These are phyloP conservation scores for Leucocoprinus sp. DNA, from an alignment of 768 basidiomycete genomes.

Conservation along the genomic window DNA sequence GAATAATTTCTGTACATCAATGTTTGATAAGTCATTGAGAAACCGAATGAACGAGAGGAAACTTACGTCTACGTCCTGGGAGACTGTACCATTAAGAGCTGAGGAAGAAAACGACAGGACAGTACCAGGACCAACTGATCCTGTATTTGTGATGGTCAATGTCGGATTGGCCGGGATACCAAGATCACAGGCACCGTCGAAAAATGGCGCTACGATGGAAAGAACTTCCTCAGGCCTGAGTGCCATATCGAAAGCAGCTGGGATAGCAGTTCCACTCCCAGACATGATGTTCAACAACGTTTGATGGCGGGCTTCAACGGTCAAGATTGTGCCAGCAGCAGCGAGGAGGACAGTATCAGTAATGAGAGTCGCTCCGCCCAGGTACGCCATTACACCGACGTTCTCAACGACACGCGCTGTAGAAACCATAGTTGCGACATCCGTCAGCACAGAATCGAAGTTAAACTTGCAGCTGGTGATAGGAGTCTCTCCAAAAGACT, in stretches of 20 bases:
- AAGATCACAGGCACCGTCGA: constrained; percentile 55
- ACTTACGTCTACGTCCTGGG: constrained; percentile 36
- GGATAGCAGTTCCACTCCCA: constrained; percentile 47
- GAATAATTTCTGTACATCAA: constrained; percentile 37
- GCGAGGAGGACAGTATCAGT: constrained; percentile 51
- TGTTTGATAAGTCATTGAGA: neutral
- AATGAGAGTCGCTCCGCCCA: constrained; percentile 62
- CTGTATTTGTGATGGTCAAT: constrained; percentile 57
- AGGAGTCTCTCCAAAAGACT: constrained; percentile 44
- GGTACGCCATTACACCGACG: constrained; percentile 69
- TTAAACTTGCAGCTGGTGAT: constrained; percentile 59
- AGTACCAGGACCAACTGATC: constrained; percentile 48
- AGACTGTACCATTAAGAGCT: constrained; percentile 43
- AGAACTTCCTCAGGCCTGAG: constrained; percentile 66
- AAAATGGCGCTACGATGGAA: constrained; percentile 59
- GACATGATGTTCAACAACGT: constrained; percentile 67
- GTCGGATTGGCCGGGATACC: constrained; percentile 54
- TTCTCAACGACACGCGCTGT: constrained; percentile 70
- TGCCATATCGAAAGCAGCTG: constrained; percentile 65
- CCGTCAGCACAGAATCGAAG: constrained; percentile 51
- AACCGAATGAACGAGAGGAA: neutral
- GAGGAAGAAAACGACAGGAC: constrained; percentile 49
- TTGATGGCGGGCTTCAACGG: constrained; percentile 80
- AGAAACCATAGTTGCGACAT: constrained; percentile 62
- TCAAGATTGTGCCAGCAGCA: constrained; percentile 66